A percentile compares a stretch with the other conserved stretches of the same genome.
These are phyloP conservation scores for Dendrobium catenatum DNA, from an alignment of 106 monocot species.

Conservation along the genomic window DNA sequence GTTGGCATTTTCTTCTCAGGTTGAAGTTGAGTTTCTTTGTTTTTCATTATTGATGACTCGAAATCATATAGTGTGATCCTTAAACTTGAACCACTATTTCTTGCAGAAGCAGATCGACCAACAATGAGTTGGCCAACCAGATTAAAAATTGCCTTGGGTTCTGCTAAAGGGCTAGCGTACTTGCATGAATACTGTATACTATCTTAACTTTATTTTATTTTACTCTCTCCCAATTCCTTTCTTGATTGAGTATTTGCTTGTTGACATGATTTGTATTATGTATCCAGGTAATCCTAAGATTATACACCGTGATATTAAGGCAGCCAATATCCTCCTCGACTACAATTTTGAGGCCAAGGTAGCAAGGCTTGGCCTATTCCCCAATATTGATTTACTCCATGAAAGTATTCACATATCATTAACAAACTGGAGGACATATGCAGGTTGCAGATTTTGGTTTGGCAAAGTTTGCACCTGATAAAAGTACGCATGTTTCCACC, in stretches of 20 bases:
- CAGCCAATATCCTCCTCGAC: constrained; percentile 88
- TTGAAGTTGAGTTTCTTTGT: no score
- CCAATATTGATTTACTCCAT: neutral
- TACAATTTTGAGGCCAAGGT: constrained; percentile 91
- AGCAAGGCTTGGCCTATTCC: neutral
- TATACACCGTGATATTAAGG: constrained; percentile 94
- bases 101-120: constrained; percentile 44
- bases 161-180: constrained; percentile 15
- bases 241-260: neutral
- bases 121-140: constrained; percentile 52
- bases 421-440: neutral
- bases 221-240: neutral
- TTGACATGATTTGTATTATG: neutral
- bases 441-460: constrained; percentile 99
- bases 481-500: constrained; percentile 77
- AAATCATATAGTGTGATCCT: neutral
- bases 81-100: neutral
- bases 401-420: neutral
- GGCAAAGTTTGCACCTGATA: constrained; percentile 54
- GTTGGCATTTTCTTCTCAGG: no score
- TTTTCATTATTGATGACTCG: neutral
- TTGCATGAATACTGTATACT: constrained; percentile 16
- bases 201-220: neutral
- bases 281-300: constrained; percentile 86
- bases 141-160: constrained; percentile 11